These are phyloP conservation scores for Dichotomopilus funicola DNA, from an alignment of 2,329 filamentous ascomycete species.

Conservation along the genomic window DNA sequence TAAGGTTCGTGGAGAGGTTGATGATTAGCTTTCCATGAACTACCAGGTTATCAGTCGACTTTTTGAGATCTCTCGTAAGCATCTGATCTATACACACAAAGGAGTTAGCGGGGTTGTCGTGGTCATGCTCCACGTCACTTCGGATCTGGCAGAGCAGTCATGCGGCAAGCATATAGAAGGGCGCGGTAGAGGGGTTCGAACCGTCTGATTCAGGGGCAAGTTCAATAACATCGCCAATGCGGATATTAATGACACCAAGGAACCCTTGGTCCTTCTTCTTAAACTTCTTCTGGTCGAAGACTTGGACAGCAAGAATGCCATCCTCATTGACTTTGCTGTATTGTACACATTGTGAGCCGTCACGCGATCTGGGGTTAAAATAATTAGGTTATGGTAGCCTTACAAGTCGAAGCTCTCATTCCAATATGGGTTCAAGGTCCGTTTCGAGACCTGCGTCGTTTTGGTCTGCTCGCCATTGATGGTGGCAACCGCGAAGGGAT, in stretches of 20 bases:
- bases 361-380: neutral
- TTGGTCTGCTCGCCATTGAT: conserved; percentile 97
- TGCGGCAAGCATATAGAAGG: neutral
- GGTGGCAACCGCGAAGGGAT: conserved; percentile 95
- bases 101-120: conserved; percentile 21
- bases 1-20: conserved; percentile 87
- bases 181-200: conserved; percentile 32
- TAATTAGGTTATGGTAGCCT: conserved; percentile 27
- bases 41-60: conserved; percentile 95
- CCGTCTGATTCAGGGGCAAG: conserved; percentile 84
- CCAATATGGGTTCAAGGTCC: conserved; percentile 99
- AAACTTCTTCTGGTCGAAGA: conserved; percentile 99
- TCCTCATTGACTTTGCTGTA: conserved; percentile 82
- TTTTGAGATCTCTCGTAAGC: conserved; percentile 94
- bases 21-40: conserved; percentile 97
- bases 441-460: conserved; percentile 95
- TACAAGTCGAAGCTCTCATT: conserved; percentile 99
- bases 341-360: conserved; percentile 11
- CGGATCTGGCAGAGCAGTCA: neutral
- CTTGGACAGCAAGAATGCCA: conserved; percentile 93
- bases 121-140: neutral
- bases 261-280: conserved; percentile 99
- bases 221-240: conserved; percentile 90
- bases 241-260: conserved; percentile 93
- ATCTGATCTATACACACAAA: conserved; percentile 71